phyloP scores from a whole-genome alignment of 306 rosid genomes.

The Cicer bijugum region DNA sequence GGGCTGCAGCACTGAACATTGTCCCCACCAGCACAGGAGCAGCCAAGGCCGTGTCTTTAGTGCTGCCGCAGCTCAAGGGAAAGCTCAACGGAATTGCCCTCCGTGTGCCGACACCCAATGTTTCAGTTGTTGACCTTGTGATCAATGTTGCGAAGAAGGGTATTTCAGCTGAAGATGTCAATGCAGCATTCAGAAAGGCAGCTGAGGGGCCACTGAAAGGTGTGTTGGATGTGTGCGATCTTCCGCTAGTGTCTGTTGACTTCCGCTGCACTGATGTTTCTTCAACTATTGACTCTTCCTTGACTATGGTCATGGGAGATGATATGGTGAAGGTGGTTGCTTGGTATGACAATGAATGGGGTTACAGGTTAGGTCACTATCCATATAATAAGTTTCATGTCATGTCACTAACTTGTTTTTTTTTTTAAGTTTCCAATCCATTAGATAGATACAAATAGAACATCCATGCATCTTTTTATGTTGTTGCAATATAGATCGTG shows the following conservation, averaged over 20 bases:
- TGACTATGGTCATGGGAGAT: conserved; percentile 99
- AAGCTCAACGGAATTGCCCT: conserved; percentile 97
- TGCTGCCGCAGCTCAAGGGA: conserved; percentile 91
- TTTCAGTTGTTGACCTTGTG: conserved; percentile 93
- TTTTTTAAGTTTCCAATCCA: not conserved
- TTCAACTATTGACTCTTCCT: conserved; percentile 87
- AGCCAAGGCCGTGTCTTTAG: conserved; percentile 95
- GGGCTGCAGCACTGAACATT: conserved; percentile 97
- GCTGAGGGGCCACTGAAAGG: conserved; percentile 86
- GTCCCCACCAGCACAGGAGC: conserved; percentile 99
- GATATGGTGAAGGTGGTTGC: conserved; percentile 99
- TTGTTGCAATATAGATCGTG: not conserved
- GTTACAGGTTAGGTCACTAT: conserved; percentile 77
- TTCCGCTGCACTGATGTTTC: conserved; percentile 92
- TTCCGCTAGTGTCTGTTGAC: conserved; percentile 93
- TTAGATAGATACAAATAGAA: not conserved
- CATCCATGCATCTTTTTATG: not conserved
- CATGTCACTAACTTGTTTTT: not conserved
- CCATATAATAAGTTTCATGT: not conserved
- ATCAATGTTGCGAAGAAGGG: conserved; percentile 90
- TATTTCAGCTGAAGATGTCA: conserved; percentile 86
- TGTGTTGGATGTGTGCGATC: conserved; percentile 86
- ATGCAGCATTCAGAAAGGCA: conserved; percentile 92
- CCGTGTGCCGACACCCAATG: conserved; percentile 96
- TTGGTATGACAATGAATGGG: conserved; percentile 99